phyloP scores from a whole-genome alignment of 371 early-diverging fungal species.

The Dichotomocladium elegans region DNA sequence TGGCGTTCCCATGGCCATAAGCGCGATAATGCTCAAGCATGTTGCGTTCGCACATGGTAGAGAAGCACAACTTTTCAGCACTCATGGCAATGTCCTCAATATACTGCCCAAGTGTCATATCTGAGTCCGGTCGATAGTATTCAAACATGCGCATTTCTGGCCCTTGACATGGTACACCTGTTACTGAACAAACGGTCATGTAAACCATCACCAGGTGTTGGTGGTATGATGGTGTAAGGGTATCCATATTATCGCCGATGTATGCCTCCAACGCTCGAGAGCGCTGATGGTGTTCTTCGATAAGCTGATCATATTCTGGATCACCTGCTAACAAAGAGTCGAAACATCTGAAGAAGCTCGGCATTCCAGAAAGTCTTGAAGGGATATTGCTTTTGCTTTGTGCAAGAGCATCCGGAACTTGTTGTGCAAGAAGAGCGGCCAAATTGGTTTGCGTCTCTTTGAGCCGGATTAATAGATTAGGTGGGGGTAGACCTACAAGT shows the following conservation, averaged over 20 bases:
- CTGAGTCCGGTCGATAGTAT: constrained; percentile 75
- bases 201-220: constrained; percentile 76
- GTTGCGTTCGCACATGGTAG: constrained; percentile 71
- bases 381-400: neutral
- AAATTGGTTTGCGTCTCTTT: constrained; percentile 58
- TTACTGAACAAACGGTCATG: constrained; percentile 63
- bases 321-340: constrained; percentile 9
- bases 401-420: constrained; percentile 20
- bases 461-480: constrained; percentile 73
- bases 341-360: constrained; percentile 5
- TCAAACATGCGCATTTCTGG: constrained; percentile 80
- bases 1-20: constrained; percentile 83
- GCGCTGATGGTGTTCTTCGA: constrained; percentile 44
- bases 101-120: constrained; percentile 88
- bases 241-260: constrained; percentile 55
- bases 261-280: constrained; percentile 51
- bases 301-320: constrained; percentile 41
- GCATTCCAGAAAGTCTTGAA: constrained; percentile 39
- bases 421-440: constrained; percentile 13
- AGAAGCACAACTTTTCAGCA: constrained; percentile 61
- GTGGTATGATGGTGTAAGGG: constrained; percentile 66
- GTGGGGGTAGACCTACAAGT: constrained; percentile 77
- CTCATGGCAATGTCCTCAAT: constrained; percentile 79
- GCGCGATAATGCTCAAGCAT: constrained; percentile 79
- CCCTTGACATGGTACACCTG: constrained; percentile 70